These are phyloP conservation scores for Paralagenidium karlingii DNA, from an alignment of 352 stramenopile species.

Conservation along the genomic window DNA sequence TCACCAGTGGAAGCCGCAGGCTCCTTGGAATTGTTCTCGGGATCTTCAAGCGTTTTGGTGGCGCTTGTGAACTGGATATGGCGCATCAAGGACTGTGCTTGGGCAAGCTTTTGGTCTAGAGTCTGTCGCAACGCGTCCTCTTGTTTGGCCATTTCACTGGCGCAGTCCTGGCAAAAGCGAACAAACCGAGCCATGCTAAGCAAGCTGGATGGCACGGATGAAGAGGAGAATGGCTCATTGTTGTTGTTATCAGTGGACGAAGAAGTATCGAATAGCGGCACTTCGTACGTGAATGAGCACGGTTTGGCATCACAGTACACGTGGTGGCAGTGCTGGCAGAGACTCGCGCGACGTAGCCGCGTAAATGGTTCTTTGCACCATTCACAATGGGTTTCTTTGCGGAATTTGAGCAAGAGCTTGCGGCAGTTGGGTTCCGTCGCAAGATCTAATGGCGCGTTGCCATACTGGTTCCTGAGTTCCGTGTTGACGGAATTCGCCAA, in stretches of 20 bases:
- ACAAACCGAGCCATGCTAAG: conserved; percentile 6
- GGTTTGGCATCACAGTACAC: conserved; percentile 70
- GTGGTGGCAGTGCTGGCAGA: conserved; percentile 73
- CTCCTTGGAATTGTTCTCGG: background rate
- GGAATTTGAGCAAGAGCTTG: conserved; percentile 49
- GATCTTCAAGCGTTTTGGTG: background rate
- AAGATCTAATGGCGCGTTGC: conserved; percentile 59
- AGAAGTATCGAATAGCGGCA: no score
- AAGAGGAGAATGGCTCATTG: no score
- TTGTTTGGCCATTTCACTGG: conserved; percentile 48
- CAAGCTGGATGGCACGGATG: background rate
- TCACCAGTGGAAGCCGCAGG: background rate
- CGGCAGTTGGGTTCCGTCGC: conserved; percentile 41
- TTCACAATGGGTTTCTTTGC: conserved; percentile 42
- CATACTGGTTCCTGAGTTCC: conserved; percentile 54
- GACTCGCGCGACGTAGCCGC: conserved; percentile 38
- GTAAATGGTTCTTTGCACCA: conserved; percentile 71
- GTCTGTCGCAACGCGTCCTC: conserved; percentile 52
- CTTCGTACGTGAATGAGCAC: conserved; percentile 38
- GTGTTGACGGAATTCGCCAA: conserved; percentile 46
- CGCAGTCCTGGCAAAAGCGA: conserved; percentile 68
- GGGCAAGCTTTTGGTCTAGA: conserved; percentile 46
- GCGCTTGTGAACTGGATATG: background rate
- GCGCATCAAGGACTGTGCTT: no score
- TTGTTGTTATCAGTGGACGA: no score